Percentiles rank a stretch among this genome's conserved stretches.
These are phyloP conservation scores for Xylariaceae sp. DNA, from an alignment of 2,329 filamentous ascomycete species.

Conservation along the genomic window DNA sequence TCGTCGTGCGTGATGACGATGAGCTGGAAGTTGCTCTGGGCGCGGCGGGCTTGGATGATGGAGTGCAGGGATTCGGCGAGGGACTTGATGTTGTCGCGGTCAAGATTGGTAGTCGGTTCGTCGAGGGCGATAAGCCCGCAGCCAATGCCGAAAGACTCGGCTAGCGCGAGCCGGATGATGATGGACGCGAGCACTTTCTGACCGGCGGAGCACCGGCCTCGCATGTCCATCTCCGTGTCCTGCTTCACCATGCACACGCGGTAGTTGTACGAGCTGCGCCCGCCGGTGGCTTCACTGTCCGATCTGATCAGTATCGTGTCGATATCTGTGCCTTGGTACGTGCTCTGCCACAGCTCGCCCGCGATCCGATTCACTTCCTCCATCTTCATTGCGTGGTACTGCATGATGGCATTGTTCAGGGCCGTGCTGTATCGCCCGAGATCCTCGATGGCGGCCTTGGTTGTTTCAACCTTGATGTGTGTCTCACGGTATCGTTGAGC, in stretches of 20 bases:
- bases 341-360: conserved; percentile 93
- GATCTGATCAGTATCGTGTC: conserved; percentile 95
- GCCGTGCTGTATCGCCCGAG: conserved; percentile 76
- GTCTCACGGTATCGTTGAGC: conserved; percentile 76
- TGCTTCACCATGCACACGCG: conserved; percentile 97
- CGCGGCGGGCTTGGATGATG: conserved; percentile 78
- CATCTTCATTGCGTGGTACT: conserved; percentile 95
- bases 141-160: conserved; percentile 93
- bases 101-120: conserved; percentile 95
- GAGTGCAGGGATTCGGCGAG: conserved; percentile 78
- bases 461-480: conserved; percentile 86
- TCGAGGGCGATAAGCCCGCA: conserved; percentile 96
- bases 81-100: conserved; percentile 88
- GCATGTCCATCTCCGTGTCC: conserved; percentile 98
- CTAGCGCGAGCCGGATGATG: conserved; percentile 92
- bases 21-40: conserved; percentile 93
- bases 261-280: conserved; percentile 90
- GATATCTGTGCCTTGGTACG: conserved; percentile 95
- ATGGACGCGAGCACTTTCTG: conserved; percentile 96
- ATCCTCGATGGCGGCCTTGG: conserved; percentile 88
- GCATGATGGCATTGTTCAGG: conserved; percentile 95
- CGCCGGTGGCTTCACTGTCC: conserved; percentile 70
- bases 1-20: conserved; percentile 99
- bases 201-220: conserved; percentile 90
- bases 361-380: conserved; percentile 94